Conservation (phyloP, 371 early-diverging fungal species). For the Mortierella sp. region DNA sequence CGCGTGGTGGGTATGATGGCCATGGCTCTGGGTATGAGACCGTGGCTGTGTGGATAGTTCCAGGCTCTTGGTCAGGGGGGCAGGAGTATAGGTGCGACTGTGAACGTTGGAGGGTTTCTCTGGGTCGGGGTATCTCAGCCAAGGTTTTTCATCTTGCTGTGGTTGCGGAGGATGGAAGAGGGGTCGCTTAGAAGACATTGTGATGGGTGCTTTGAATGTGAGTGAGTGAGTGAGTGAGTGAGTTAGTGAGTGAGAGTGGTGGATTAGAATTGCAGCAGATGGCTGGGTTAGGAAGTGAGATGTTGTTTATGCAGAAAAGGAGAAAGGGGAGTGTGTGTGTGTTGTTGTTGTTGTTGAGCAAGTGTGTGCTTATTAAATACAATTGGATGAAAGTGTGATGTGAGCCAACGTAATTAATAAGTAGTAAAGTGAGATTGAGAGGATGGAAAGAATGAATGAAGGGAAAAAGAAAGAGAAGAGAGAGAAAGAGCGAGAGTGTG, state of each 20-base stretch:
- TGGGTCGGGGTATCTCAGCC: slow-evolving; percentile 42
- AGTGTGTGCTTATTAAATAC: no score
- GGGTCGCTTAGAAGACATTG: slow-evolving; percentile 22
- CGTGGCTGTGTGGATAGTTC: background rate
- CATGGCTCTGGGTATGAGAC: background rate
- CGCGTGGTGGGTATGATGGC: slow-evolving; percentile 11
- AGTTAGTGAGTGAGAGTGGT: no score
- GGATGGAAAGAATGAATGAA: background rate
- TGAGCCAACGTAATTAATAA: no score
- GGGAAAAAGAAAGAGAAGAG: slow-evolving; percentile 3
- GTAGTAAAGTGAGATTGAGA: background rate
- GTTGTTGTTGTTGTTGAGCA: no score
- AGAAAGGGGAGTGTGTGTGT: background rate
- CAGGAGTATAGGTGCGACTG: slow-evolving; percentile 27
- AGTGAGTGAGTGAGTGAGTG: background rate
- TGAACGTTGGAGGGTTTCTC: slow-evolving; percentile 40
- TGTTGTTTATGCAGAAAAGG: background rate
- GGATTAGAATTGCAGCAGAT: no score
- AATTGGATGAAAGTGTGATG: no score
- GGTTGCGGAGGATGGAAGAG: slow-evolving; percentile 12
- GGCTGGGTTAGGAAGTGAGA: no score
- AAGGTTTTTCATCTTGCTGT: slow-evolving; percentile 28
- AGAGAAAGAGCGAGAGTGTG: background rate
- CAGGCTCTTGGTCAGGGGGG: slow-evolving; percentile 10
- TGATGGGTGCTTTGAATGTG: background rate